Evolutionary conservation across 257 asterid species (phyloP).

Genomic region (Schizonepeta tenuifolia): DNA sequence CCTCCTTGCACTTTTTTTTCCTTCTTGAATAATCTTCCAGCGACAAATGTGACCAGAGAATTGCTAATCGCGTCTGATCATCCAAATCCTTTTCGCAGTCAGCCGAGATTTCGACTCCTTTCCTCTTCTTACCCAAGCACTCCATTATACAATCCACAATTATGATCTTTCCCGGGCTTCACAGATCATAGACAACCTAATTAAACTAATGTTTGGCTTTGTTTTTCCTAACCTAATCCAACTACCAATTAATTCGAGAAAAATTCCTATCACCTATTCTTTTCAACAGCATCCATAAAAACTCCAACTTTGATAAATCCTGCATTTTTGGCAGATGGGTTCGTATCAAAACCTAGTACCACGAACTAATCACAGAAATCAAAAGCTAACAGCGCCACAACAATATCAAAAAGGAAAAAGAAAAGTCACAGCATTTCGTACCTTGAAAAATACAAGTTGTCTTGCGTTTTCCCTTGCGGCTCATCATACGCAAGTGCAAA

Average conservation of each 20-base stretch:
- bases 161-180: constrained; percentile 12
- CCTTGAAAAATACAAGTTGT: constrained; percentile 43
- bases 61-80: constrained; percentile 41
- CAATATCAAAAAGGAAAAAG: background rate
- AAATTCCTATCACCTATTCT: constrained; percentile 3
- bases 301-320: constrained; percentile 38
- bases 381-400: constrained; percentile 5
- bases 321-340: constrained; percentile 37
- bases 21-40: constrained; percentile 69
- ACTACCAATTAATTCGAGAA: constrained; percentile 3
- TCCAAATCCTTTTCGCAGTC: constrained; percentile 33
- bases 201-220: background rate
- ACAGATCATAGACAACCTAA: constrained; percentile 26
- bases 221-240: constrained; percentile 27
- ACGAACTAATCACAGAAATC: background rate
- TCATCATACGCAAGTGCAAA: constrained; percentile 39
- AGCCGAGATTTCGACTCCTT: constrained; percentile 57
- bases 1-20: constrained; percentile 80
- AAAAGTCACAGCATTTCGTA: constrained; percentile 27
- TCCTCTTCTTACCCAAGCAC: constrained; percentile 77
- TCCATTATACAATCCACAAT: constrained; percentile 42
- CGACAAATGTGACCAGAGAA: constrained; percentile 67
- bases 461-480: constrained; percentile 43
- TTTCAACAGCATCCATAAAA: background rate
- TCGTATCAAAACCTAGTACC: constrained; percentile 24